These are phyloP conservation scores for Rosa rugosa DNA, from an alignment of 306 rosid genomes.

Conservation along the genomic window DNA sequence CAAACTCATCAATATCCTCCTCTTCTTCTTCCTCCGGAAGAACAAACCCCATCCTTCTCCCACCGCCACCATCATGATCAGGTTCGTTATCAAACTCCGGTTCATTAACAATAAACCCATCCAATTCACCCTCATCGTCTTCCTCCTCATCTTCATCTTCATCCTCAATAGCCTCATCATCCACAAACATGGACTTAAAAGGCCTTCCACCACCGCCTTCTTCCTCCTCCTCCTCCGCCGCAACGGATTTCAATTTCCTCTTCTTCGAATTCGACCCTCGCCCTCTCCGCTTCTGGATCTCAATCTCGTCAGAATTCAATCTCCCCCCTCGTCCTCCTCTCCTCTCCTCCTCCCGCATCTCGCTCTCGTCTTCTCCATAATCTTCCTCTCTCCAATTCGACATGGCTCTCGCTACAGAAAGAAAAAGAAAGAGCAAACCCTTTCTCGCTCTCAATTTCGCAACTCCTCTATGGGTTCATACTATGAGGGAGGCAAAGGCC, in stretches of 20 bases:
- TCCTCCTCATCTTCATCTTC: neutral
- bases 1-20: conserved; percentile 83
- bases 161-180: conserved; percentile 2
- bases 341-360: neutral
- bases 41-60: conserved; percentile 52
- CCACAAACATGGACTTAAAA: neutral
- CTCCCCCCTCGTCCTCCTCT: neutral
- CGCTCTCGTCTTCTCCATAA: neutral
- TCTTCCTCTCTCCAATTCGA: neutral
- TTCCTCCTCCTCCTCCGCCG: neutral
- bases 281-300: neutral
- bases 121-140: neutral
- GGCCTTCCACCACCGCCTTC: neutral
- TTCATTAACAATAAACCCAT: conserved; percentile 29
- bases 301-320: neutral
- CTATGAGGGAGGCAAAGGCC: neutral
- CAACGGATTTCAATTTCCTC: neutral
- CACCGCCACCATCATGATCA: conserved; percentile 10
- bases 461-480: neutral
- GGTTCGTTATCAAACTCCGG: conserved; percentile 60
- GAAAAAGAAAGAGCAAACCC: neutral
- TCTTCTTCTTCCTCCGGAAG: conserved; percentile 64
- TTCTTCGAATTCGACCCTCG: neutral
- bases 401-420: neutral
- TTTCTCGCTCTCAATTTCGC: neutral